Conservation (phyloP, 345 rosid genomes). For the Punica granatum region DNA sequence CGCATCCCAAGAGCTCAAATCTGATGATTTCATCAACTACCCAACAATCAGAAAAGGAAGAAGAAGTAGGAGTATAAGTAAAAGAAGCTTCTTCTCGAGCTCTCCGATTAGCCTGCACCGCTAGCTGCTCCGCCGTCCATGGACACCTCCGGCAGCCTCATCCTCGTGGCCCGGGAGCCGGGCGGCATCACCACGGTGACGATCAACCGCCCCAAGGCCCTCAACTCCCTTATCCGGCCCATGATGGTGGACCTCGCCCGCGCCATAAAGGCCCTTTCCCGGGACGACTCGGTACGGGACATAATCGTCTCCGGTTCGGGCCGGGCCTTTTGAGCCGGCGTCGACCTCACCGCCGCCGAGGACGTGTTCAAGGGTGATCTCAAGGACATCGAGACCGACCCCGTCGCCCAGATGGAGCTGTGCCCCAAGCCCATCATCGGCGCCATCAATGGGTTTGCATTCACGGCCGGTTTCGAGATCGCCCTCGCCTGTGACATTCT, state of each 20-base stretch:
- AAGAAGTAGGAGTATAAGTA: too few species aligned
- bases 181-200: constrained; percentile 60
- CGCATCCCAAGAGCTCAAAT: too few species aligned
- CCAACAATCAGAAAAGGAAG: too few species aligned
- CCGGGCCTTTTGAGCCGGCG: constrained; percentile 83
- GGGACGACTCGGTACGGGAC: constrained; percentile 53
- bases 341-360: constrained; percentile 81
- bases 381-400: constrained; percentile 66
- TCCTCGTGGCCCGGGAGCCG: constrained; percentile 43
- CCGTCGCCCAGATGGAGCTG: constrained; percentile 75
- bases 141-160: constrained; percentile 29
- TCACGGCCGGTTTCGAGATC: constrained; percentile 89
- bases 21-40: too few species aligned
- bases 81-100: too few species aligned
- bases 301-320: constrained; percentile 71
- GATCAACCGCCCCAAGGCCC: constrained; percentile 79
- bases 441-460: constrained; percentile 76
- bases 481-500: constrained; percentile 83
- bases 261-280: constrained; percentile 46
- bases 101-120: too few species aligned
- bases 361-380: constrained; percentile 90
- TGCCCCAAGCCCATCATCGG: constrained; percentile 81
- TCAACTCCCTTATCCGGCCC: constrained; percentile 57
- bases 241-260: constrained; percentile 71
- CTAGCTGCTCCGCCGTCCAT: neutral